These are phyloP conservation scores for Thozetella sp. DNA, from an alignment of 495 filamentous ascomycete species.

Conservation along the genomic window DNA sequence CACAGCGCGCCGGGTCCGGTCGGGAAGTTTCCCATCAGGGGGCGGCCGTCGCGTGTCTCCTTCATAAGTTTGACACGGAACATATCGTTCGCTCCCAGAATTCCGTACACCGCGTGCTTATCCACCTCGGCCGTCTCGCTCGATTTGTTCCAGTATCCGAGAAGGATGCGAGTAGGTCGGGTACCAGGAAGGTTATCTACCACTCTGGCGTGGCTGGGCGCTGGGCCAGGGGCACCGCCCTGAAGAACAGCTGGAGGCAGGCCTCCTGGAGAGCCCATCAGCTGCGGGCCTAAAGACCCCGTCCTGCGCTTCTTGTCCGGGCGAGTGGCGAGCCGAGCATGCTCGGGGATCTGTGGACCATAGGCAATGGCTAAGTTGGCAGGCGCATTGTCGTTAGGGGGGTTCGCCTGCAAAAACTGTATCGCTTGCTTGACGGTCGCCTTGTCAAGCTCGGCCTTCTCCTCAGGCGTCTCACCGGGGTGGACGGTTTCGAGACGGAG, in stretches of 20 bases:
- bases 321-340: conserved; percentile 23
- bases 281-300: conserved; percentile 8
- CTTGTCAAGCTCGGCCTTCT: conserved; percentile 14
- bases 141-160: conserved; percentile 53
- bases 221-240: background rate
- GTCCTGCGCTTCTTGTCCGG: conserved; percentile 39
- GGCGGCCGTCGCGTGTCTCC: conserved; percentile 49
- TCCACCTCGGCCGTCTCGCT: conserved; percentile 30
- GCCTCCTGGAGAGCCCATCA: conserved; percentile 1
- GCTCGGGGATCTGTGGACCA: conserved; percentile 39
- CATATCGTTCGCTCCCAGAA: conserved; percentile 53
- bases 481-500: conserved; percentile 35
- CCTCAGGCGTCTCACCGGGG: conserved; percentile 26
- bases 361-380: conserved; percentile 39
- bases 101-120: conserved; percentile 53
- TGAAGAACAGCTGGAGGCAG: conserved; percentile 9
- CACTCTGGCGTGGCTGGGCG: conserved; percentile 3
- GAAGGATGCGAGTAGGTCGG: conserved; percentile 45
- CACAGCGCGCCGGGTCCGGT: conserved; percentile 52
- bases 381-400: conserved; percentile 30
- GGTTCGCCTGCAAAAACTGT: conserved; percentile 28
- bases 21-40: conserved; percentile 50
- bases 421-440: conserved; percentile 40
- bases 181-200: conserved; percentile 26
- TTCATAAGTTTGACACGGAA: conserved; percentile 53